Evolutionary conservation across 176 grass and related monocot species (phyloP).

Genomic region (Musa acuminata): DNA sequence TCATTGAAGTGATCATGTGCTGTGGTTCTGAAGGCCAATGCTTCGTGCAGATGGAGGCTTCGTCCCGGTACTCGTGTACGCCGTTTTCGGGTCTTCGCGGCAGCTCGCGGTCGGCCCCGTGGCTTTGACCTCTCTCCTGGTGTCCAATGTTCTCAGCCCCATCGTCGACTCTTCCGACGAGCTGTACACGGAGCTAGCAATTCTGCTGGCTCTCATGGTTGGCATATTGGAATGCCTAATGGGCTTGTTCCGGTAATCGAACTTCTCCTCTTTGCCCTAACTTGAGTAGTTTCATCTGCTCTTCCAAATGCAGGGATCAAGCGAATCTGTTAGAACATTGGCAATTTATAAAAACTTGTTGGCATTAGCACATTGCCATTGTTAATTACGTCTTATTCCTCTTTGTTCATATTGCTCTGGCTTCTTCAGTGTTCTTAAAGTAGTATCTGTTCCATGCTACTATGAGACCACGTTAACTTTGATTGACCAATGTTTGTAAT

Average conservation of each 20-base stretch:
- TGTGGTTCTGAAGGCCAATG: background rate
- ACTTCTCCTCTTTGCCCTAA: background rate
- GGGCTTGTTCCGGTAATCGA: slow-evolving; percentile 72
- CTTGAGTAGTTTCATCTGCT: background rate
- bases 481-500: slow-evolving; percentile 20
- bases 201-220: slow-evolving; percentile 86
- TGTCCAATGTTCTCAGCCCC: slow-evolving; percentile 79
- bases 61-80: slow-evolving; percentile 71
- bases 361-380: too few species aligned
- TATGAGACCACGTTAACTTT: background rate
- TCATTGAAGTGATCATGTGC: background rate
- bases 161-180: slow-evolving; percentile 71
- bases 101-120: slow-evolving; percentile 90
- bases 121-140: slow-evolving; percentile 81
- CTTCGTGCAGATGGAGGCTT: slow-evolving; percentile 69
- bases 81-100: slow-evolving; percentile 78
- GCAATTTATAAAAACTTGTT: background rate
- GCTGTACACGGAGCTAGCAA: slow-evolving; percentile 77
- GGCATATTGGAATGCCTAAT: slow-evolving; percentile 87
- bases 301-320: background rate
- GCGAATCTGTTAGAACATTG: background rate
- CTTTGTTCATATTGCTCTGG: background rate
- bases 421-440: background rate
- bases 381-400: too few species aligned
- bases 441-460: background rate